Evolutionary conservation across 1,139 yeast species (phyloP).

Genomic region (Zygotorulaspora mrakii): DNA sequence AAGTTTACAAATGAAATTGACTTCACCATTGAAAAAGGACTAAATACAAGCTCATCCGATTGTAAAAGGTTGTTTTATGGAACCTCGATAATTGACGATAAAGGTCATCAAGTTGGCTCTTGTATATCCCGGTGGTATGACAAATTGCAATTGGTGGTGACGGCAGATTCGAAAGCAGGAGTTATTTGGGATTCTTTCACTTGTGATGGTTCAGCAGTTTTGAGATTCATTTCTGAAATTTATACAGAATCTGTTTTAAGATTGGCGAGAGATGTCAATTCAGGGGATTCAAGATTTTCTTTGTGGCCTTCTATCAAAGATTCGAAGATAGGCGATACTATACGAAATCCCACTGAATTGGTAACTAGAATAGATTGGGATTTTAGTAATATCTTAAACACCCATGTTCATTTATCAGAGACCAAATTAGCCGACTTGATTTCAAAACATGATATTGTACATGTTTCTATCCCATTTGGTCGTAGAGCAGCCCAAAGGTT

Average conservation of each 20-base stretch:
- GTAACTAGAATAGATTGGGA: conserved; percentile 45
- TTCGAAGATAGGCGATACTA: no score
- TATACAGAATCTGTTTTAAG: conserved; percentile 71
- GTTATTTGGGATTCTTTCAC: conserved; percentile 72
- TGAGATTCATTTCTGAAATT: conserved; percentile 69
- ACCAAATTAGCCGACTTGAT: conserved; percentile 73
- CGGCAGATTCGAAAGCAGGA: conserved; percentile 69
- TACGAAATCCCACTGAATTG: conserved; percentile 41
- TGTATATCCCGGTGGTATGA: conserved; percentile 81
- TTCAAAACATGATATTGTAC: conserved; percentile 61
- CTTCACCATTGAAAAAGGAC: conserved; percentile 12
- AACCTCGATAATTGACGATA: conserved; percentile 50
- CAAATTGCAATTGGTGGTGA: conserved; percentile 64
- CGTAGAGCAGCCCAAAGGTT: conserved; percentile 48
- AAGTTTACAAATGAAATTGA: conserved; percentile 21
- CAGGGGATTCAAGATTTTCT: conserved; percentile 55
- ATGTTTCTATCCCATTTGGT: conserved; percentile 43
- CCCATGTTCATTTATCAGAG: conserved; percentile 60
- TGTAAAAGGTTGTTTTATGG: conserved; percentile 61
- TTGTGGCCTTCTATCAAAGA: conserved; percentile 48
- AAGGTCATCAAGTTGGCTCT: conserved; percentile 65
- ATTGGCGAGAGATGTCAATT: conserved; percentile 67
- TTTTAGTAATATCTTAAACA: conserved; percentile 46
- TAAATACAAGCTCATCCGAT: conserved; percentile 22
- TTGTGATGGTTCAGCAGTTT: conserved; percentile 75